Evolutionary conservation across 2,329 filamentous ascomycete genomes (phyloP).

Genomic region (Aspergillus awamori): DNA sequence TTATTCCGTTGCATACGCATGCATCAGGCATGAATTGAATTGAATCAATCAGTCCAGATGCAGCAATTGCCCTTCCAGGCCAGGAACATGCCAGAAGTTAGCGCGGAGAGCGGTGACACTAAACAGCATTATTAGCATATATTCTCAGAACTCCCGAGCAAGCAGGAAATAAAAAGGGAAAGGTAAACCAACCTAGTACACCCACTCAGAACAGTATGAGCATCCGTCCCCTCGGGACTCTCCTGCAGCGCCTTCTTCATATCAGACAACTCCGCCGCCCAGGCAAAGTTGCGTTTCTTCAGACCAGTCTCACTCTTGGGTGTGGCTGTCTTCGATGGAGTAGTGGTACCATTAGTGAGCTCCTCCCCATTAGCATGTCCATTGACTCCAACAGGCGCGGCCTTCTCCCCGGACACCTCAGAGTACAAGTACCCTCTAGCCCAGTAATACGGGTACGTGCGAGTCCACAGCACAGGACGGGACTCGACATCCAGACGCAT

Average conservation of each 20-base stretch:
- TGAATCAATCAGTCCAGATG: conserved; percentile 51
- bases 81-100: conserved; percentile 80
- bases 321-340: background rate
- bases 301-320: conserved; percentile 42
- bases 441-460: conserved; percentile 88
- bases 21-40: background rate
- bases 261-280: conserved; percentile 80
- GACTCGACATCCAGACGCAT: conserved; percentile 71
- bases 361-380: conserved; percentile 18
- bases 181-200: conserved; percentile 67
- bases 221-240: conserved; percentile 77
- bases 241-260: conserved; percentile 81
- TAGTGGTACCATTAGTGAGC: background rate
- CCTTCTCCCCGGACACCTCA: conserved; percentile 62
- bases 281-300: conserved; percentile 83
- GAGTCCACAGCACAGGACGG: conserved; percentile 72
- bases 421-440: conserved; percentile 74
- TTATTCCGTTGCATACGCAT: too few species aligned
- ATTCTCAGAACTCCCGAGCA: too few species aligned
- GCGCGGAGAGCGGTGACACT: conserved; percentile 82
- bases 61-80: conserved; percentile 69
- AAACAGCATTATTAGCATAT: conserved; percentile 13
- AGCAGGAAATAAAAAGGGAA: background rate
- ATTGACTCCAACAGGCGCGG: conserved; percentile 57
- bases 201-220: conserved; percentile 83